Percentiles rank a stretch among this genome's conserved stretches.
phyloP scores from a whole-genome alignment of 2,329 filamentous ascomycete genomes.

The Fonsecaea pugnacius region DNA sequence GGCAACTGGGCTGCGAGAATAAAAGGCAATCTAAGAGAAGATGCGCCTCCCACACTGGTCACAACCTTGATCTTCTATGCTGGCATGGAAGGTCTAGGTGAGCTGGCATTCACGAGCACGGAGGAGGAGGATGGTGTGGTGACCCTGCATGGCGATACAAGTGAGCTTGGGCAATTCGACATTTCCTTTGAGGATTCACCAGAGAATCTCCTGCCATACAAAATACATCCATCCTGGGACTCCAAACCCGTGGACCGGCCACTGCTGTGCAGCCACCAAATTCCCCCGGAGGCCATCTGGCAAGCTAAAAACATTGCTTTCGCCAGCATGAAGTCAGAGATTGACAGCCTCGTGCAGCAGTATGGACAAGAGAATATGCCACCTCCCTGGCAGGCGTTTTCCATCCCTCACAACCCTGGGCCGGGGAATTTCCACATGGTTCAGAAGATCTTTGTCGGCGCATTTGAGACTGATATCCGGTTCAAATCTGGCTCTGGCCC shows the following conservation, averaged over 20 bases:
- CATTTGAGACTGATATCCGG: conserved; percentile 90
- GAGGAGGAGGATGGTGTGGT: conserved; percentile 65
- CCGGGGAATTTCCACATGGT: conserved; percentile 82
- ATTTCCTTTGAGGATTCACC: conserved; percentile 75
- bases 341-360: conserved; percentile 63
- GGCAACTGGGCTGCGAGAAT: conserved; percentile 92
- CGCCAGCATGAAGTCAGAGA: conserved; percentile 64
- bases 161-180: conserved; percentile 76
- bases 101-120: conserved; percentile 63
- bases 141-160: conserved; percentile 70
- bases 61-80: conserved; percentile 83
- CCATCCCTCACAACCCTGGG: conserved; percentile 70
- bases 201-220: conserved; percentile 63
- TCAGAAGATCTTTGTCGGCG: conserved; percentile 87
- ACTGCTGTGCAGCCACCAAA: conserved; percentile 70
- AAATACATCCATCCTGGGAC: conserved; percentile 66
- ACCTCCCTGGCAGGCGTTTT: conserved; percentile 84
- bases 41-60: conserved; percentile 68
- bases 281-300: conserved; percentile 75
- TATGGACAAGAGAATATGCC: conserved; percentile 70
- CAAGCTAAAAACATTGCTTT: conserved; percentile 75
- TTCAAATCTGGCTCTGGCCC: conserved; percentile 78
- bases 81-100: conserved; percentile 74
- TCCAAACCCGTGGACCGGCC: conserved; percentile 76
- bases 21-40: conserved; percentile 75